These are phyloP conservation scores for Nakazawaea pomicola DNA, from an alignment of 805 yeast genomes.

Conservation along the genomic window DNA sequence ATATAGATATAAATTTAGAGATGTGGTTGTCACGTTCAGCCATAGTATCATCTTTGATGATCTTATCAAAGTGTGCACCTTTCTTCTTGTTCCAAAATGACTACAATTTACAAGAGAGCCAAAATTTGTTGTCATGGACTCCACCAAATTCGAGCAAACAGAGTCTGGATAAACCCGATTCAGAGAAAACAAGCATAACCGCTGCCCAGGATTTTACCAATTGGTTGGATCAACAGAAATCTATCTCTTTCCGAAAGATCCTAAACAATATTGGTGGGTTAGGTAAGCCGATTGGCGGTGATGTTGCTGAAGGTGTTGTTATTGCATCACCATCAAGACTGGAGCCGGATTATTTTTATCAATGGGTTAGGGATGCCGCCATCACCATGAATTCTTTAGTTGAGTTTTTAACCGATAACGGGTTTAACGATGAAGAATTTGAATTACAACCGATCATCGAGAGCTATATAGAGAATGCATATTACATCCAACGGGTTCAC, in stretches of 20 bases:
- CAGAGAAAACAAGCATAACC: no score
- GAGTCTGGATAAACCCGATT: no score
- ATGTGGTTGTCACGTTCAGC: no score
- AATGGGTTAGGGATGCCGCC: slow-evolving; percentile 91
- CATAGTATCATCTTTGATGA: no score
- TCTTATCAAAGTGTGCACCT: no score
- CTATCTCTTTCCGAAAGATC: slow-evolving; percentile 39
- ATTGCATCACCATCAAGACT: slow-evolving; percentile 77
- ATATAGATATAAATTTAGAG: no score
- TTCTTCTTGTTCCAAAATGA: no score
- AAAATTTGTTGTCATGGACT: no score
- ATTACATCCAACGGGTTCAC: slow-evolving; percentile 54
- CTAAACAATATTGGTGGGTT: slow-evolving; percentile 54
- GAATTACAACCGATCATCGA: slow-evolving; percentile 33
- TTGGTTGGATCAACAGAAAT: slow-evolving; percentile 44
- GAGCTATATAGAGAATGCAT: slow-evolving; percentile 56
- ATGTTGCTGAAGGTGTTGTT: slow-evolving; percentile 61
- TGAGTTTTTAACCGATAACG: slow-evolving; percentile 43
- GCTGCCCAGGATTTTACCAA: slow-evolving; percentile 40
- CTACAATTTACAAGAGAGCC: no score
- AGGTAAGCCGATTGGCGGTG: slow-evolving; percentile 21
- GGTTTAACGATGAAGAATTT: slow-evolving; percentile 19
- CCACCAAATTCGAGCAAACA: no score
- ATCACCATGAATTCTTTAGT: slow-evolving; percentile 66
- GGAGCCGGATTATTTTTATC: slow-evolving; percentile 78